Evolutionary conservation across 352 stramenopile species (phyloP).

Genomic region (Globisporangium ultimum): DNA sequence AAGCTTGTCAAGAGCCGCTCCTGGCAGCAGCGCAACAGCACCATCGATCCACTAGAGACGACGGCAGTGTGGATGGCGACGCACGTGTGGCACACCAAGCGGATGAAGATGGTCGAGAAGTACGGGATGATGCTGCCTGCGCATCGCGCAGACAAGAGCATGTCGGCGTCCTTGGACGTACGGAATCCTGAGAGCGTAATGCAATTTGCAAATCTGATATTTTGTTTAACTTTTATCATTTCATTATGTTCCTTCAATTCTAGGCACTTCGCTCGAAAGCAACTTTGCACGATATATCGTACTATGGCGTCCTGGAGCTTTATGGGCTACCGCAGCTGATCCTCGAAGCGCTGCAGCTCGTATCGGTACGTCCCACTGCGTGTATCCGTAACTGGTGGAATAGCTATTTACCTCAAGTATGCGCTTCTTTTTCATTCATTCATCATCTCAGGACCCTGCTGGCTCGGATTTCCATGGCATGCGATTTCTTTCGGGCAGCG

Average conservation of each 20-base stretch:
- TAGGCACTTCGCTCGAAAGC: constrained; percentile 45
- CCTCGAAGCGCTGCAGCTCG: constrained; percentile 52
- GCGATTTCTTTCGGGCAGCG: constrained; percentile 39
- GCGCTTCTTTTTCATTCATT: neutral
- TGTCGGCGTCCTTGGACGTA: constrained; percentile 53
- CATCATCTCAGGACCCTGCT: constrained; percentile 36
- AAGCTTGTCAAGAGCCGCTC: constrained; percentile 34
- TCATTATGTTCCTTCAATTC: neutral
- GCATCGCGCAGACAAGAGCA: constrained; percentile 54
- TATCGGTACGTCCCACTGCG: constrained; percentile 26
- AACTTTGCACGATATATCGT: constrained; percentile 58
- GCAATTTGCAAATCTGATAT: neutral
- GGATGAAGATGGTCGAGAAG: constrained; percentile 59
- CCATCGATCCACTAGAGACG: constrained; percentile 1
- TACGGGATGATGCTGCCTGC: constrained; percentile 47
- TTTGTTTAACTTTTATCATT: neutral
- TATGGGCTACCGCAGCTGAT: constrained; percentile 55
- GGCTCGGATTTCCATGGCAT: constrained; percentile 63
- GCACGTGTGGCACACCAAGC: constrained; percentile 76
- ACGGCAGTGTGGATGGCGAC: constrained; percentile 48
- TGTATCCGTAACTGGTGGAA: neutral
- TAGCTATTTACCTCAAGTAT: no score
- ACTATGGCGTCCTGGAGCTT: constrained; percentile 67
- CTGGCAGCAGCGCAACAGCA: constrained; percentile 17
- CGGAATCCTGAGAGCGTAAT: neutral